These are phyloP conservation scores for Pelargonium australe DNA, from an alignment of 441 rosid species.

Conservation along the genomic window DNA sequence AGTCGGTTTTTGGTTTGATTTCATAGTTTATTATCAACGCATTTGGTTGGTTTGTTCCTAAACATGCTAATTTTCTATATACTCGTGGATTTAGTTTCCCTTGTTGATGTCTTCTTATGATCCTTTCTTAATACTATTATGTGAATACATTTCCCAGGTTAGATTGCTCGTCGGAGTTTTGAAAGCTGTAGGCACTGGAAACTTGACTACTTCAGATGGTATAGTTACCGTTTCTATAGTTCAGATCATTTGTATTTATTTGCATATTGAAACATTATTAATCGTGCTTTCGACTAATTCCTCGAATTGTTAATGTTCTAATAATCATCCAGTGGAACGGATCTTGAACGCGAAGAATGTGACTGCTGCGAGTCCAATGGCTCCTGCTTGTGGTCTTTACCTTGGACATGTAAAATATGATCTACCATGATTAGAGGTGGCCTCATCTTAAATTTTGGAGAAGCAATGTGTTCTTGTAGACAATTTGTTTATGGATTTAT, in stretches of 20 bases:
- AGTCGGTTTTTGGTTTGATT: not conserved
- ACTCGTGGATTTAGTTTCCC: not conserved
- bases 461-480: not conserved
- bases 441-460: not conserved
- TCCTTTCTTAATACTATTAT: not conserved
- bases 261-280: not conserved
- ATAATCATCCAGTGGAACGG: slow-evolving; percentile 43
- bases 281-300: not conserved
- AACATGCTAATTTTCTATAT: not conserved
- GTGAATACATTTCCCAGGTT: slow-evolving; percentile 43
- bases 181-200: slow-evolving; percentile 80
- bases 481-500: too few species aligned
- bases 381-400: slow-evolving; percentile 81
- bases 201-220: slow-evolving; percentile 63
- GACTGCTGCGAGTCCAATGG: slow-evolving; percentile 76
- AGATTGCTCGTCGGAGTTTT: slow-evolving; percentile 80
- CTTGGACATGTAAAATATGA: slow-evolving; percentile 80
- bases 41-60: not conserved
- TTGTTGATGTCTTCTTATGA: not conserved
- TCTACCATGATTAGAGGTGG: slow-evolving; percentile 29
- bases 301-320: not conserved
- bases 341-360: slow-evolving; percentile 69
- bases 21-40: not conserved
- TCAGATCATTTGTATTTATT: not conserved
- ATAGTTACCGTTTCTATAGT: slow-evolving; percentile 13